These are phyloP conservation scores for Phylloporus sp. DNA, from an alignment of 768 basidiomycete species.

Conservation along the genomic window DNA sequence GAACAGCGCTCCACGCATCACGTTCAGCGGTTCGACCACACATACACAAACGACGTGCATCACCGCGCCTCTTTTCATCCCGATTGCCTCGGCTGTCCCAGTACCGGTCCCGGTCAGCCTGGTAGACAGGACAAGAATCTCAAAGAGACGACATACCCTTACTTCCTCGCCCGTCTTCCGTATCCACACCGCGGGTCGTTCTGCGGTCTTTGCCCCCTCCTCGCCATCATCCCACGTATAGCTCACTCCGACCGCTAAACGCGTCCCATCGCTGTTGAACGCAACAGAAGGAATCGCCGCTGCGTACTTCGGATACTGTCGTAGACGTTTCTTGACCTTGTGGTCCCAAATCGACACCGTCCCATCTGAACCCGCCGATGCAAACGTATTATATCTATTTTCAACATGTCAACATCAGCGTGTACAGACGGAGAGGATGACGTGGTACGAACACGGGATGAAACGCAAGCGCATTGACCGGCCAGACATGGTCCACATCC, in stretches of 20 bases:
- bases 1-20: not conserved
- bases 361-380: constrained; percentile 91
- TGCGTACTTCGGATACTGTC: constrained; percentile 81
- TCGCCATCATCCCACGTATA: constrained; percentile 92
- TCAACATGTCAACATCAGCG: no score
- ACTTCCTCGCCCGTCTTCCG: constrained; percentile 72
- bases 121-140: not conserved
- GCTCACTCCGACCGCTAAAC: constrained; percentile 78
- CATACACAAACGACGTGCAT: not conserved
- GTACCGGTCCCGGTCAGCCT: not conserved
- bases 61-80: constrained; percentile 1
- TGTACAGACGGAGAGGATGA: not conserved
- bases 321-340: constrained; percentile 89
- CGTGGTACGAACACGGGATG: constrained; percentile 65
- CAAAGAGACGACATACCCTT: constrained; percentile 44
- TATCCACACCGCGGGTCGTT: constrained; percentile 58
- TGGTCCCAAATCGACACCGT: constrained; percentile 98
- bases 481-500: constrained; percentile 94
- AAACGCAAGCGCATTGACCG: constrained; percentile 93
- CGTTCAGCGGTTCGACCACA: not conserved
- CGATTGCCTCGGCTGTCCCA: constrained; percentile 21
- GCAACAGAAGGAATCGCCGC: constrained; percentile 73
- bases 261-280: constrained; percentile 80
- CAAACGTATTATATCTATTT: constrained; percentile 84
- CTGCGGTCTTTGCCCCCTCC: constrained; percentile 60